Percentiles rank a stretch among this genome's conserved stretches.
Evolutionary conservation across 2,329 filamentous ascomycete species (phyloP).

Genomic region (Drechslerella stenobrocha): DNA sequence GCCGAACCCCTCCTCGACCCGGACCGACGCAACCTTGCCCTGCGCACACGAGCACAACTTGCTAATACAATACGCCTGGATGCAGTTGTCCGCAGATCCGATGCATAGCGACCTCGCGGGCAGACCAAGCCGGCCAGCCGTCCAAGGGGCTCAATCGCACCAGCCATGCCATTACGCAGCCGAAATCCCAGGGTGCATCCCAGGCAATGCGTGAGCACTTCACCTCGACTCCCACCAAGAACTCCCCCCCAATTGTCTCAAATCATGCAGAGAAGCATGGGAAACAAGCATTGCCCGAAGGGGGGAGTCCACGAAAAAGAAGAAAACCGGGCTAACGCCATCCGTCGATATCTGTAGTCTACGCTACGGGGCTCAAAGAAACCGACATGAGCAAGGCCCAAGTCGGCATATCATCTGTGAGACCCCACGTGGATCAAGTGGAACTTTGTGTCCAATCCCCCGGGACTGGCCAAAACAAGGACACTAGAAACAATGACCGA

Average conservation of each 20-base stretch:
- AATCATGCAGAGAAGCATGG: background rate
- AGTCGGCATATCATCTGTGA: conserved; percentile 83
- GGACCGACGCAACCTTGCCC: too few species aligned
- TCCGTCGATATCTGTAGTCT: conserved; percentile 60
- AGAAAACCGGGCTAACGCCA: conserved; percentile 2
- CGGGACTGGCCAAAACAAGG: conserved; percentile 25
- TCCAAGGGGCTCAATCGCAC: conserved; percentile 70
- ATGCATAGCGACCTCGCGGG: conserved; percentile 43
- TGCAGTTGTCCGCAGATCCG: conserved; percentile 35
- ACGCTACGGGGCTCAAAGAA: conserved; percentile 85
- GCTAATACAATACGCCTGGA: conserved; percentile 5
- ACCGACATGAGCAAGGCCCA: conserved; percentile 94
- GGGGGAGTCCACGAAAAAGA: background rate
- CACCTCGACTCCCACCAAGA: background rate
- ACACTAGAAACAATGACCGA: background rate
- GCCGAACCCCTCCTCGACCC: background rate
- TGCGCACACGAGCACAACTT: background rate
- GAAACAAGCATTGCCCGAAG: background rate
- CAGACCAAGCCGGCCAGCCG: conserved; percentile 34
- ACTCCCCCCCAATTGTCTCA: background rate
- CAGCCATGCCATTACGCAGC: conserved; percentile 85
- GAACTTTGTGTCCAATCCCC: conserved; percentile 26
- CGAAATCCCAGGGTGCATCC: conserved; percentile 95
- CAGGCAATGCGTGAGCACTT: conserved; percentile 76
- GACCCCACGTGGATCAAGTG: conserved; percentile 44